Conservation (phyloP, 2,329 filamentous ascomycete genomes). For the Nigrospora oryzae region DNA sequence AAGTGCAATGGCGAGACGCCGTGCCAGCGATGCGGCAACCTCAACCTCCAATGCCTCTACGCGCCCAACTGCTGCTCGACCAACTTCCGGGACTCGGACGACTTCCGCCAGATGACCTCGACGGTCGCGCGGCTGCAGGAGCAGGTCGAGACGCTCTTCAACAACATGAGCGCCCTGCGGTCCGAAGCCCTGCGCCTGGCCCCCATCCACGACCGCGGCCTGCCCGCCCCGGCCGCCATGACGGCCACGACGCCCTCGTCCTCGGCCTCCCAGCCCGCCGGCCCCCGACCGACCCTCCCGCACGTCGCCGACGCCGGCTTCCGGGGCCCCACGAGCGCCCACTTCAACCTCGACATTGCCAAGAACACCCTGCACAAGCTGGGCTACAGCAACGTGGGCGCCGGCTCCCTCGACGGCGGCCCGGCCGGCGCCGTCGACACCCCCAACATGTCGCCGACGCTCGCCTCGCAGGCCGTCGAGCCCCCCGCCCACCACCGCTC, state of each 20-base stretch:
- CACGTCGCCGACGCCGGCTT: conserved; percentile 57
- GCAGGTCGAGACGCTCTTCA: conserved; percentile 72
- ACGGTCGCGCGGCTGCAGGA: conserved; percentile 72
- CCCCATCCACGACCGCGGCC: conserved; percentile 35
- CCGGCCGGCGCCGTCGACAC: conserved; percentile 18
- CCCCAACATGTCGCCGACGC: conserved; percentile 21
- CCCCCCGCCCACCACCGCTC: neutral
- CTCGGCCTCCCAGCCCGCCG: conserved; percentile 21
- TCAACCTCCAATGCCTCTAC: conserved; percentile 58
- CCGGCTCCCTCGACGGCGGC: conserved; percentile 51
- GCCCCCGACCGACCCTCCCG: conserved; percentile 33
- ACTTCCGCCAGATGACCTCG: conserved; percentile 73
- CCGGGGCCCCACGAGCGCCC: conserved; percentile 76
- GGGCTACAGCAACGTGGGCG: conserved; percentile 65
- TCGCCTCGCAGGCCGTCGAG: conserved; percentile 8
- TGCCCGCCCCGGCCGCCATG: conserved; percentile 25
- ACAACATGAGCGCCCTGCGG: conserved; percentile 61
- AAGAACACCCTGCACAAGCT: conserved; percentile 82
- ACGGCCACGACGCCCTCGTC: conserved; percentile 28
- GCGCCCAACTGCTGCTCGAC: conserved; percentile 60
- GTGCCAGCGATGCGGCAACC: conserved; percentile 60
- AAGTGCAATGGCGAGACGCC: conserved; percentile 66
- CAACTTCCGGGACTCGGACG: conserved; percentile 86
- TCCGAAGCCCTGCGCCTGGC: conserved; percentile 38
- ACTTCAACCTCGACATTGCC: conserved; percentile 79